Base-by-base conservation (phyloP, 2,329 filamentous ascomycete species). In the Lachnellula cervina region DNA sequence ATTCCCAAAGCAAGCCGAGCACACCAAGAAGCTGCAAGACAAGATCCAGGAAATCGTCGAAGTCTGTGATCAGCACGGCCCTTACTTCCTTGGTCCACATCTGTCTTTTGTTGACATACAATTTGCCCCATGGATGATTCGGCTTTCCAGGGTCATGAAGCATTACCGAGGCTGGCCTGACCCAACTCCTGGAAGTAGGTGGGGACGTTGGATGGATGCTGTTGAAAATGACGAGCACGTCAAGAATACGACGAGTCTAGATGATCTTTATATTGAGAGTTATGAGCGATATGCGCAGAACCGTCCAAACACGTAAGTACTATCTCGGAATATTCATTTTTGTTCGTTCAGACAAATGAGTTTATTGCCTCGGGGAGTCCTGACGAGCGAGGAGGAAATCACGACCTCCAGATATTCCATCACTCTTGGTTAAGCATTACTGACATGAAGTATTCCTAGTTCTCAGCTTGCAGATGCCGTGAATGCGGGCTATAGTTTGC, bases 211-310 rank as follows among this genome's bases (percentile, higher is more conserved):
- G 69, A 60, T 74, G 38, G 63, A 71, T 34, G 72, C 72, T 13
- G 52, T 74, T 3, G 71, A 73, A 59, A 66, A 63, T 23, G 68
- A 71, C 45, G 70, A 70, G 53, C 67, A 69, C 46, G 66, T 74
- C 34, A 69, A 66, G 55, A 70, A 66, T 49, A 74, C 72, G 1
- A 73, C 70, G 6, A 73, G 70, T 54, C 57, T 64, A 21, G 69
- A 72, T 59, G 78, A 83, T 46, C 71, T 88, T 53, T 89, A 89
- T 66, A 69, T 86, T 55, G 85, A 88, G 64, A 86, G 81, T 59
- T 88, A 88, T 72, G 81, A 87, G 71, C 71, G 84, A 70, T 88
- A 88, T 74, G 83, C 81, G 28, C 64, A 84, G 69, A 85, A 86
- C 62, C 74, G 81, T 23, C 80, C 81, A 7, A 76, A 81, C 57